phyloP scores from a whole-genome alignment of 2,329 filamentous ascomycete species.

The Colletotrichum scovillei region DNA sequence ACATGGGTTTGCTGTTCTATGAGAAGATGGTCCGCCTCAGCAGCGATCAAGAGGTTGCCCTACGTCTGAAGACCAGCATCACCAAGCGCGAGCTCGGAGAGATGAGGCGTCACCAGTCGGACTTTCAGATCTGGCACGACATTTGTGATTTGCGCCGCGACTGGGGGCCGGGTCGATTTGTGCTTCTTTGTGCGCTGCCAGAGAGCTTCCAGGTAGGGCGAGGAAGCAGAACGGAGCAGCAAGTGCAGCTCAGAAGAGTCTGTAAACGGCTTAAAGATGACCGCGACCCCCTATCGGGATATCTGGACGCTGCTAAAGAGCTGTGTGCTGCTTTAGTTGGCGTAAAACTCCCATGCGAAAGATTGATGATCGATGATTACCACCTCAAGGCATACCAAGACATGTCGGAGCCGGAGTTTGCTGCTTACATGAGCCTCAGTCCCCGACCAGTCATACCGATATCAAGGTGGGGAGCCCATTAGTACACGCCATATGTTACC shows the following conservation, averaged over 20 bases:
- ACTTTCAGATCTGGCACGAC: background rate
- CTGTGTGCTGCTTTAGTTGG: constrained; percentile 1
- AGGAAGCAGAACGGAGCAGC: background rate
- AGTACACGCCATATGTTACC: background rate
- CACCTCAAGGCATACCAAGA: background rate
- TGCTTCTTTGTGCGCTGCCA: constrained; percentile 1
- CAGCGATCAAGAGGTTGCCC: background rate
- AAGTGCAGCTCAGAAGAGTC: background rate
- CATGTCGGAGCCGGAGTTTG: background rate
- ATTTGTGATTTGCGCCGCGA: background rate
- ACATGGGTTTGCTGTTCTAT: constrained; percentile 7
- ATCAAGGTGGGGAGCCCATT: background rate
- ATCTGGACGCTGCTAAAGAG: background rate
- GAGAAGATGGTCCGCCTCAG: background rate
- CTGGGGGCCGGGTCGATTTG: background rate
- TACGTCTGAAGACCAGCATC: background rate
- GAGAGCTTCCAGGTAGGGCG: background rate
- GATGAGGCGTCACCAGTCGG: background rate
- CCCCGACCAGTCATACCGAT: background rate
- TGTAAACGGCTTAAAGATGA: background rate
- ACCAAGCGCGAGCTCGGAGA: background rate
- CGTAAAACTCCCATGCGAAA: background rate
- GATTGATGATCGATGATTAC: constrained; percentile 15
- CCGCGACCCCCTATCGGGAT: background rate
- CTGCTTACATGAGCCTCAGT: background rate